These are phyloP conservation scores for Saccharomycopsis olivae DNA, from an alignment of 805 yeast genomes.

Conservation along the genomic window DNA sequence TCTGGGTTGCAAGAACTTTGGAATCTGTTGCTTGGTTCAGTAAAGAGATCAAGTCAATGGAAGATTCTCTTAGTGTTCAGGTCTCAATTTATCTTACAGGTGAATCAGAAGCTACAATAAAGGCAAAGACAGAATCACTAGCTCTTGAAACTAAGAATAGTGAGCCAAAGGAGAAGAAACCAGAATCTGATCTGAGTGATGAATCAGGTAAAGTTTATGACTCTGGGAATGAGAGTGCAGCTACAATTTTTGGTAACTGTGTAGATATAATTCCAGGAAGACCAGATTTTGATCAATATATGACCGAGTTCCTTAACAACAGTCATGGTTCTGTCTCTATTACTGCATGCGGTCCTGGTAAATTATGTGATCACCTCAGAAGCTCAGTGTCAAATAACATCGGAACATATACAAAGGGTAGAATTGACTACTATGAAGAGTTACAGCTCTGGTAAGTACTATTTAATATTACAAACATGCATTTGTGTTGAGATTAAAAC, in stretches of 20 bases:
- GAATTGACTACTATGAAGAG: conserved; percentile 16
- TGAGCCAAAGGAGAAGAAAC: neutral
- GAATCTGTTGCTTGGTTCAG: conserved; percentile 39
- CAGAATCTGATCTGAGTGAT: neutral
- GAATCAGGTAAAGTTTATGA: neutral
- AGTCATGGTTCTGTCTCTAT: conserved; percentile 5
- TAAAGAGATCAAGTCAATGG: conserved; percentile 26
- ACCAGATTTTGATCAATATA: neutral
- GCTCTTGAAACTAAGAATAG: neutral
- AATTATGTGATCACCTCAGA: conserved; percentile 9
- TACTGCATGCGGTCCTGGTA: conserved; percentile 11
- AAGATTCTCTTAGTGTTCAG: conserved; percentile 19
- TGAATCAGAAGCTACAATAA: conserved; percentile 20
- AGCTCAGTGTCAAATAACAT: conserved; percentile 1
- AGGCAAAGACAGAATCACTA: too few species aligned
- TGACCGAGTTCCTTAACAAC: neutral
- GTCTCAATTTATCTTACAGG: conserved; percentile 31
- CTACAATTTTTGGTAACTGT: neutral
- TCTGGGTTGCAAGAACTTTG: conserved; percentile 54
- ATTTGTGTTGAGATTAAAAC: too few species aligned
- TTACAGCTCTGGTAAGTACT: conserved; percentile 14
- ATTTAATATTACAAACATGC: too few species aligned
- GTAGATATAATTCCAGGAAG: neutral
- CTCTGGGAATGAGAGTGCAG: neutral
- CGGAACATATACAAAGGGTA: neutral